These are phyloP conservation scores for Physcomitrium patens DNA, from an alignment of 225 moss, liverwort and hornwort species.

Conservation along the genomic window DNA sequence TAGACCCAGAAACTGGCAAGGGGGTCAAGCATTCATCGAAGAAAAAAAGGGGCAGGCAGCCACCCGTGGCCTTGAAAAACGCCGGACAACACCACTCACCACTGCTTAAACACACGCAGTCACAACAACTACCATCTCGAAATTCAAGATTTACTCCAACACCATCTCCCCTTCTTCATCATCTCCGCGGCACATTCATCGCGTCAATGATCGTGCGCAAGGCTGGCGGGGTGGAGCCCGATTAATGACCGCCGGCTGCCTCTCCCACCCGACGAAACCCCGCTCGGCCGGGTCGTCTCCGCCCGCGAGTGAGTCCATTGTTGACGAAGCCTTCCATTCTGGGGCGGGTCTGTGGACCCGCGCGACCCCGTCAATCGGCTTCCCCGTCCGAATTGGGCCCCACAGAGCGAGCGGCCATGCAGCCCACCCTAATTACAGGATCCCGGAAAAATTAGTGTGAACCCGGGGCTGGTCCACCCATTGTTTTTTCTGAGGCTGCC, in stretches of 20 bases:
- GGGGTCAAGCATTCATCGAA: slow-evolving; percentile 14
- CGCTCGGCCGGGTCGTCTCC: background rate
- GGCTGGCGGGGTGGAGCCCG: slow-evolving; percentile 16
- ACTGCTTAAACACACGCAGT: background rate
- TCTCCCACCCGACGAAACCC: background rate
- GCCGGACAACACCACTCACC: slow-evolving; percentile 33
- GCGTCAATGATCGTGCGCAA: background rate
- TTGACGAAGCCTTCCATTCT: slow-evolving; percentile 12
- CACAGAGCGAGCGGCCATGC: too few species aligned
- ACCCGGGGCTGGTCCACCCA: too few species aligned
- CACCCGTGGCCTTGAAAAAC: slow-evolving; percentile 10
- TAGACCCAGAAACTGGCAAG: background rate
- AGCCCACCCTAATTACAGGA: too few species aligned
- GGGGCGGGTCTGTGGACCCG: background rate
- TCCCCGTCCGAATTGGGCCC: too few species aligned
- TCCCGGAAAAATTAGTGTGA: too few species aligned
- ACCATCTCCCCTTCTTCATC: background rate
- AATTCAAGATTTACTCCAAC: slow-evolving; percentile 10
- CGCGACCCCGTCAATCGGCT: too few species aligned
- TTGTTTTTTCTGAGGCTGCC: too few species aligned
- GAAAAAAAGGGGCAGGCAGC: background rate
- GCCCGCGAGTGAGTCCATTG: background rate
- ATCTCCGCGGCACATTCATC: background rate
- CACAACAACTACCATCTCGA: background rate
- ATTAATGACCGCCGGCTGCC: slow-evolving; percentile 14